Evolutionary conservation across 257 asterid species (phyloP), one percentile per base, ranked within the genome.

Genomic region (Paulownia fortunei): DNA sequence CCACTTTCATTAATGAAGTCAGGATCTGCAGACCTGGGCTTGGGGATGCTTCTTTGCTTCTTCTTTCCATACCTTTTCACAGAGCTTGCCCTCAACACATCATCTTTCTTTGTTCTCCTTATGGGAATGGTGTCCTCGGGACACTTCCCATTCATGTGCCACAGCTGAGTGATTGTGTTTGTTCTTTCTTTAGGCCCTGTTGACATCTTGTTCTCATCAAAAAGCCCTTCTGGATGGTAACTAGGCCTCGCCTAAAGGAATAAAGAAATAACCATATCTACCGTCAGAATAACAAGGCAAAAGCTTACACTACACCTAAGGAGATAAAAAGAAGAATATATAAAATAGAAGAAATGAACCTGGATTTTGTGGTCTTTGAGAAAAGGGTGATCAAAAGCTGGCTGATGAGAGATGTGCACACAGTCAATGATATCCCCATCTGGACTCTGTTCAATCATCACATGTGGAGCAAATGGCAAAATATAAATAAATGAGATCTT

Each of bases 351-450:
- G 62, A 75, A 69, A 51, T 24, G 63, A 26, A 92, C 98, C 98
- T 91, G 97, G 68, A 91, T 91, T 81, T 91, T 91, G 88, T 93
- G 98, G 88, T 93, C 97, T 86, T 87, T 91, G 86, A 93, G 94
- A 73, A 93, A 91, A 27, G 97, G 97, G n/a, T 91, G 97, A 84
- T 93, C 98, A 72, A 93, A 91, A 72, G 97, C 97, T 47, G 92
- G 96, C 72, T 93, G 98, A 52, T 89, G 88, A 86, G 97, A 84
- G 81, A 93, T 84, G 90, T 79, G 96, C 8, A 93, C 92, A 77
- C 98, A 93, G 87, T 93, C 98, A 66, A 93, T 93, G 76, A 73
- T 84, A 90, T 93, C 97, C 34, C 98, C 98, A 82, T 93, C 98
- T 67, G 92, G 86, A 54, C 97, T 93, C 98, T 92, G 97, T 69